Evolutionary conservation across 1,284 basidiomycete species (phyloP).

Genomic region (Rhizoctonia solani): DNA sequence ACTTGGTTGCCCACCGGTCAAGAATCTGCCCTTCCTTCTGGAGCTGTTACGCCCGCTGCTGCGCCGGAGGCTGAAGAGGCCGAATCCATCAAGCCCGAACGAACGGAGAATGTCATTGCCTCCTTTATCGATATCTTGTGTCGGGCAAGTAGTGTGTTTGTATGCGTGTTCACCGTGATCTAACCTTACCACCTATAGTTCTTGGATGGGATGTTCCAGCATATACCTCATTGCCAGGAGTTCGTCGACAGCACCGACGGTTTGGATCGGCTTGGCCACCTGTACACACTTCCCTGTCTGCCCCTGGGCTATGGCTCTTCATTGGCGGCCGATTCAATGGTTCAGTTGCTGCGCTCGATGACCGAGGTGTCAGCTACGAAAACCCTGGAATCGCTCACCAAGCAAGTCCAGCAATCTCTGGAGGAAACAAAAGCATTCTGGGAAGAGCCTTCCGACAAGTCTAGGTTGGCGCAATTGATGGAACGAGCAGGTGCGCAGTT

Average conservation of each 20-base stretch:
- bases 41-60: slow-evolving; percentile 40
- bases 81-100: slow-evolving; percentile 35
- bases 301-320: slow-evolving; percentile 89
- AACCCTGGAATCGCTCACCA: slow-evolving; percentile 72
- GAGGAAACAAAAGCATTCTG: slow-evolving; percentile 75
- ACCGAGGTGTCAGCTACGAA: slow-evolving; percentile 82
- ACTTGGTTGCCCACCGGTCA: slow-evolving; percentile 20
- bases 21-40: slow-evolving; percentile 20
- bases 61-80: slow-evolving; percentile 29
- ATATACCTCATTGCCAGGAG: slow-evolving; percentile 85
- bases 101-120: slow-evolving; percentile 66
- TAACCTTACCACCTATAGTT: slow-evolving; percentile 57
- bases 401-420: slow-evolving; percentile 73
- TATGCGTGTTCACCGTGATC: not conserved
- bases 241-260: slow-evolving; percentile 81
- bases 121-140: slow-evolving; percentile 77
- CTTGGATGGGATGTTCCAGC: slow-evolving; percentile 93
- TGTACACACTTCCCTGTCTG: slow-evolving; percentile 84
- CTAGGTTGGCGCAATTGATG: slow-evolving; percentile 64
- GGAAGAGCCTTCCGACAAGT: slow-evolving; percentile 56
- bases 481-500: slow-evolving; percentile 46
- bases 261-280: slow-evolving; percentile 71
- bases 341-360: slow-evolving; percentile 87
- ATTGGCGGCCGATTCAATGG: slow-evolving; percentile 79
- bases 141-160: slow-evolving; percentile 54